These are phyloP conservation scores for Bruguiera gymnorhiza DNA, from an alignment of 345 rosid genomes.

Conservation along the genomic window DNA sequence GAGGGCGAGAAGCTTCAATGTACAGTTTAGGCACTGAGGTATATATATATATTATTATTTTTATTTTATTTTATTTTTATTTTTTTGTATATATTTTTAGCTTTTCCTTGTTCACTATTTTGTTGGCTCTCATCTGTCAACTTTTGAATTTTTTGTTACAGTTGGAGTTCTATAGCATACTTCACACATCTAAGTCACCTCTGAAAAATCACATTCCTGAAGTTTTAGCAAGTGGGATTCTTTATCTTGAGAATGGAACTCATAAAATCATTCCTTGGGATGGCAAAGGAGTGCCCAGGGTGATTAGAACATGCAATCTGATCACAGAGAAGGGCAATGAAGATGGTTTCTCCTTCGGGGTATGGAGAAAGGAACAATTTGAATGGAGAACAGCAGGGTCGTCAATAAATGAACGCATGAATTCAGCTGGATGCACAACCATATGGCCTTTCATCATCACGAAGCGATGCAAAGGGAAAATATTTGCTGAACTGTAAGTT, in stretches of 20 bases:
- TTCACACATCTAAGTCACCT: constrained; percentile 48
- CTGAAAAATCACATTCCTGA: constrained; percentile 66
- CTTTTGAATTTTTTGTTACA: constrained; percentile 38
- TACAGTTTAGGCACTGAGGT: constrained; percentile 92
- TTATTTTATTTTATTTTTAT: background rate
- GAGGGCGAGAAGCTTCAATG: constrained; percentile 71
- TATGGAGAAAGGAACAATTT: constrained; percentile 69
- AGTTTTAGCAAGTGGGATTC: constrained; percentile 71
- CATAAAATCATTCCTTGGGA: constrained; percentile 69
- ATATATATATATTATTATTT: background rate
- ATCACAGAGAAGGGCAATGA: constrained; percentile 33
- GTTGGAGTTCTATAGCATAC: constrained; percentile 76
- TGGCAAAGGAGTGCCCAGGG: constrained; percentile 75
- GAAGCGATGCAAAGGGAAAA: constrained; percentile 85
- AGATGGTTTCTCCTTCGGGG: constrained; percentile 62
- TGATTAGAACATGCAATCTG: constrained; percentile 47
- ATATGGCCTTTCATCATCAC: constrained; percentile 89
- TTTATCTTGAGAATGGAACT: constrained; percentile 64
- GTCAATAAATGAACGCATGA: constrained; percentile 29
- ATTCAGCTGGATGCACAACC: constrained; percentile 36
- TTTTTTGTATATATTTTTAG: background rate
- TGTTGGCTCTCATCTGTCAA: constrained; percentile 17
- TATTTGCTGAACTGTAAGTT: constrained; percentile 80
- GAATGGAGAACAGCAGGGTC: constrained; percentile 54
- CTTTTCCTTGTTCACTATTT: constrained; percentile 2